phyloP scores from a whole-genome alignment of 169 alveolate species.

The Plasmodium gaboni region DNA sequence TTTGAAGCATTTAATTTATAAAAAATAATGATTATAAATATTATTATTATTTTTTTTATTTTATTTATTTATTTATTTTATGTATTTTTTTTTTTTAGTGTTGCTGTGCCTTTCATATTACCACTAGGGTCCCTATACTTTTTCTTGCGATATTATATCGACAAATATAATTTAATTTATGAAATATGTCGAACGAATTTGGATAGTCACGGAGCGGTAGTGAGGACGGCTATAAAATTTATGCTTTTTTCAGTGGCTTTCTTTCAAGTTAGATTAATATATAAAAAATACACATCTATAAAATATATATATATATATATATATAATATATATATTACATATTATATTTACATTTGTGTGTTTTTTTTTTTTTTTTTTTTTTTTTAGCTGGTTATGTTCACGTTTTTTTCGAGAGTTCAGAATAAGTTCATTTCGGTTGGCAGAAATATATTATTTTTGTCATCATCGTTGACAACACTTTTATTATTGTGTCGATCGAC shows the following conservation, averaged over 20 bases:
- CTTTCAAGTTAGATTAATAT: constrained; percentile 46
- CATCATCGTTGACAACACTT: constrained; percentile 61
- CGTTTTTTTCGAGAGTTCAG: constrained; percentile 64
- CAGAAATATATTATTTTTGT: constrained; percentile 58
- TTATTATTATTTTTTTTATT: constrained; percentile 1
- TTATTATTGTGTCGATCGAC: constrained; percentile 55
- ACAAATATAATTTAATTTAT: constrained; percentile 84
- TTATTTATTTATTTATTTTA: neutral
- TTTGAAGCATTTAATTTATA: no score
- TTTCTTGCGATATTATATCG: constrained; percentile 84
- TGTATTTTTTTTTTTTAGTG: constrained; percentile 19
- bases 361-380: neutral
- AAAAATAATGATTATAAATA: no score
- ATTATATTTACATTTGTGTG: constrained; percentile 7
- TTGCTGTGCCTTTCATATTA: constrained; percentile 80
- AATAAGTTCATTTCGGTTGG: constrained; percentile 64
- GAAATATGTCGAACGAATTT: constrained; percentile 81
- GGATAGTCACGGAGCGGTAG: constrained; percentile 84
- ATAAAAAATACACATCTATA: no score
- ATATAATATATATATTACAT: neutral
- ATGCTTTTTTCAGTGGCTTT: constrained; percentile 86
- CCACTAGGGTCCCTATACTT: constrained; percentile 83
- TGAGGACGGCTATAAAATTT: constrained; percentile 83
- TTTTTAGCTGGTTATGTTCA: constrained; percentile 67
- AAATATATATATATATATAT: neutral